phyloP scores from a whole-genome alignment of 805 yeast species.

The Pichia thaimueangensis region DNA sequence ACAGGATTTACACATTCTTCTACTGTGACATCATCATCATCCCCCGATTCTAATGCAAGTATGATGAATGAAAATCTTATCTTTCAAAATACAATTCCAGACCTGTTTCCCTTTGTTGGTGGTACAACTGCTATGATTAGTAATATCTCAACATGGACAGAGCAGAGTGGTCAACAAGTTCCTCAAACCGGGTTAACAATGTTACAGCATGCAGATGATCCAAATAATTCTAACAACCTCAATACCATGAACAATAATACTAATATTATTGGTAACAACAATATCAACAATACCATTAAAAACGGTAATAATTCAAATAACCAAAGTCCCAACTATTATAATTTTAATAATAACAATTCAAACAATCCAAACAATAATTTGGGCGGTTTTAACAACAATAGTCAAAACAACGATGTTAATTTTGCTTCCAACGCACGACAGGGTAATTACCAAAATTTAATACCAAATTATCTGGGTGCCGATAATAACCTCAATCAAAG shows the following conservation, averaged over 20 bases:
- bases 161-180: slow-evolving; percentile 37
- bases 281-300: neutral
- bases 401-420: neutral
- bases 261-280: slow-evolving; percentile 1
- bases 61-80: slow-evolving; percentile 1
- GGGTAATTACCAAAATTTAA: neutral
- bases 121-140: slow-evolving; percentile 56
- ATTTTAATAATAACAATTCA: slow-evolving; percentile 4
- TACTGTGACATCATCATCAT: neutral
- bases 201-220: slow-evolving; percentile 16
- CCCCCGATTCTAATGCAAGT: neutral
- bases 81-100: slow-evolving; percentile 25
- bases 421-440: too few species aligned
- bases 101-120: slow-evolving; percentile 33
- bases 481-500: neutral
- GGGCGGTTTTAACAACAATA: neutral
- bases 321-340: too few species aligned
- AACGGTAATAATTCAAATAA: neutral
- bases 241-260: neutral
- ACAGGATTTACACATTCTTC: neutral
- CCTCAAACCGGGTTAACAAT: slow-evolving; percentile 31
- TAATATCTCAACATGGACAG: slow-evolving; percentile 57
- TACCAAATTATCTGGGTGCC: too few species aligned
- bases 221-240: neutral
- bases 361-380: neutral